These are phyloP conservation scores for Epichloe sp. DNA, from an alignment of 2,329 filamentous ascomycete species.

Conservation along the genomic window DNA sequence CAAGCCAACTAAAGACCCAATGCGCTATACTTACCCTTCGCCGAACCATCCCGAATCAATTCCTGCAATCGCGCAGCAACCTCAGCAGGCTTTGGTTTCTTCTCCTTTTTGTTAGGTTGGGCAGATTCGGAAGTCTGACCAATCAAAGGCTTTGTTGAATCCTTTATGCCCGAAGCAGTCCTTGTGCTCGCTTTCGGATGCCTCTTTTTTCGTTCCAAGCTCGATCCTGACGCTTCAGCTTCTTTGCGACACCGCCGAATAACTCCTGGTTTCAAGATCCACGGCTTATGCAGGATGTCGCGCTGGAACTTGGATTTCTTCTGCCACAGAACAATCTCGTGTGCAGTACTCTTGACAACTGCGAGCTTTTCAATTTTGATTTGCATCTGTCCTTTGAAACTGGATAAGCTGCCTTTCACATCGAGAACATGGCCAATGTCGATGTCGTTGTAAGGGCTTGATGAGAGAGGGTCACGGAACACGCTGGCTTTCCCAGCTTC, in stretches of 20 bases:
- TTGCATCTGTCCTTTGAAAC: slow-evolving; percentile 36
- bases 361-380: slow-evolving; percentile 38
- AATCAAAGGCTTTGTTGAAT: neutral
- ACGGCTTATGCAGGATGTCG: slow-evolving; percentile 37
- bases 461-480: neutral
- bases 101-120: slow-evolving; percentile 1
- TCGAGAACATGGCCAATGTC: slow-evolving; percentile 43
- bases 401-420: slow-evolving; percentile 38
- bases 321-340: slow-evolving; percentile 47
- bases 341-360: slow-evolving; percentile 36
- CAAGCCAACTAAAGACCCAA: slow-evolving; percentile 17
- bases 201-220: slow-evolving; percentile 14
- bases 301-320: slow-evolving; percentile 36
- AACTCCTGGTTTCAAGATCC: slow-evolving; percentile 37
- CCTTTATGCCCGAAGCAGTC: neutral
- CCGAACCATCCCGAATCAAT: slow-evolving; percentile 16
- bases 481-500: neutral
- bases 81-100: slow-evolving; percentile 1
- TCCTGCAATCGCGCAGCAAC: slow-evolving; percentile 11
- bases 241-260: slow-evolving; percentile 37
- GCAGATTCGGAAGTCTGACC: slow-evolving; percentile 3
- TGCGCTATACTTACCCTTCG: slow-evolving; percentile 20
- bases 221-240: slow-evolving; percentile 23
- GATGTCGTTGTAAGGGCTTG: slow-evolving; percentile 18
- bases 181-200: slow-evolving; percentile 11